A percentile compares a stretch with the other conserved stretches of the same genome.
Conservation (phyloP, 73 alveolate genomes). For the Paramecium tetraurelia region DNA sequence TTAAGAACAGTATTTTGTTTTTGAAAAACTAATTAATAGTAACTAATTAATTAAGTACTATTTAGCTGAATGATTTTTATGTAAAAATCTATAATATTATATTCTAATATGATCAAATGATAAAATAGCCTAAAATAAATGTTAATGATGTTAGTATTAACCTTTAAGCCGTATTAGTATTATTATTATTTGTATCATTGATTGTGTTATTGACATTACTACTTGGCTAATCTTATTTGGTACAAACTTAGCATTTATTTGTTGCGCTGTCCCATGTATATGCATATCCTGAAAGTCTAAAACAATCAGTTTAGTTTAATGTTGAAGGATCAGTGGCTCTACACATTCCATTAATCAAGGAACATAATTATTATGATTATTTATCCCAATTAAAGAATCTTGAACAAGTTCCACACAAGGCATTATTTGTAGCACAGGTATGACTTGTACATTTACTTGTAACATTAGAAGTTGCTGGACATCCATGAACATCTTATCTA, state of each 20-base stretch:
- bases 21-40: too few relatives aligned
- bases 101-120: too few relatives aligned
- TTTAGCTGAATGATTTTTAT: too few relatives aligned
- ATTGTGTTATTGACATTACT: background rate
- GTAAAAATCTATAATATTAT: too few relatives aligned
- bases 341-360: background rate
- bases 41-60: too few relatives aligned
- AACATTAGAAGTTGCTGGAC: background rate
- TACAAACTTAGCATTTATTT: background rate
- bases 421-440: background rate
- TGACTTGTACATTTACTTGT: background rate
- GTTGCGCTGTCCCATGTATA: constrained; percentile 3
- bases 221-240: background rate
- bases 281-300: background rate
- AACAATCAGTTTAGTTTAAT: background rate
- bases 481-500: background rate
- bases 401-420: background rate
- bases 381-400: background rate
- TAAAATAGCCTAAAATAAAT: too few relatives aligned
- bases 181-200: background rate
- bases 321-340: background rate
- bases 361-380: background rate
- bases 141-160: too few relatives aligned
- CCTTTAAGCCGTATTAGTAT: too few relatives aligned
- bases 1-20: too few relatives aligned